A percentile compares a stretch with the other conserved stretches of the same genome.
Conservation (phyloP, 805 yeast genomes). For the Candida nonsorbophila region DNA sequence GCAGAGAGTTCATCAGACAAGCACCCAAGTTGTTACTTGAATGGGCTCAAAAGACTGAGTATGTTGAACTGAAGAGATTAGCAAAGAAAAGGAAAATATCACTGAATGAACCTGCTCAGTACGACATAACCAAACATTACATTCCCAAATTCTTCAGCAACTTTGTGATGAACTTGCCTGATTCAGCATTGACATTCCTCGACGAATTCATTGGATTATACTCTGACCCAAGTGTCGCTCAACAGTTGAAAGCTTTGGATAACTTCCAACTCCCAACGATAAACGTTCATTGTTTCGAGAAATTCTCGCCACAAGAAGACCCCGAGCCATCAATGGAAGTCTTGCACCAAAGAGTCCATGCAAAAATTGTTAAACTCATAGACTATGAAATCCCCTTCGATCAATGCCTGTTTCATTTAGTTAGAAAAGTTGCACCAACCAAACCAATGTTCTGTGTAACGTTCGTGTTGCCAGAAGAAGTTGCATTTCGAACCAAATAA, state of each 20-base stretch:
- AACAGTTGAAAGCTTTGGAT: slow-evolving; percentile 28
- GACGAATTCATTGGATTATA: slow-evolving; percentile 76
- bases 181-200: slow-evolving; percentile 78
- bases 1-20: slow-evolving; percentile 67
- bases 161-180: slow-evolving; percentile 95
- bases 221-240: slow-evolving; percentile 32
- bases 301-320: slow-evolving; percentile 63
- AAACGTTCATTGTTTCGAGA: slow-evolving; percentile 91
- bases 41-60: slow-evolving; percentile 30
- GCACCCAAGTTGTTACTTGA: slow-evolving; percentile 50
- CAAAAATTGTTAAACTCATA: slow-evolving; percentile 39
- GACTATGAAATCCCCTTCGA: slow-evolving; percentile 44
- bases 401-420: slow-evolving; percentile 65
- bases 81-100: slow-evolving; percentile 32
- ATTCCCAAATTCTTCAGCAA: slow-evolving; percentile 60
- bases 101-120: slow-evolving; percentile 30
- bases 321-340: slow-evolving; percentile 69
- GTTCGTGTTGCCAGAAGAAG: slow-evolving; percentile 64
- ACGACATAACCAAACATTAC: slow-evolving; percentile 12
- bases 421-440: slow-evolving; percentile 93
- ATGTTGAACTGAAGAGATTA: slow-evolving; percentile 29
- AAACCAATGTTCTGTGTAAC: slow-evolving; percentile 93
- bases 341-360: slow-evolving; percentile 60
- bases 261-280: slow-evolving; percentile 64
- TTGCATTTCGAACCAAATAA: slow-evolving; percentile 42